A percentile compares a stretch with the other conserved stretches of the same genome.
Evolutionary conservation across 78 protist species (phyloP).

Genomic region (Trichosphaerium sp.): DNA sequence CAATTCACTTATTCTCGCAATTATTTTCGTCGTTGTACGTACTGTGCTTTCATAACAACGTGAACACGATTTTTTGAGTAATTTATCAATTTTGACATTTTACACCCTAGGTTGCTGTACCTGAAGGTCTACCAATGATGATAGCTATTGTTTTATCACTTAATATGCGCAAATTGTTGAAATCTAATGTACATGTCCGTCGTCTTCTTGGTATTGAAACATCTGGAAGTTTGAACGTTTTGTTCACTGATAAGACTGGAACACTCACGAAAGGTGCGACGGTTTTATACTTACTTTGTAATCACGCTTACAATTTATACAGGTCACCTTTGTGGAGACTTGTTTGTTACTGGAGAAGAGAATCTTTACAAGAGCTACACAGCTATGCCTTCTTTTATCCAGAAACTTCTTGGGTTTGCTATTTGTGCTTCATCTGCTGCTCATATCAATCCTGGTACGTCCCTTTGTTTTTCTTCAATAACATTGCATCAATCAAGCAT

Average conservation of each 20-base stretch:
- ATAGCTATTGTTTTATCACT: constrained; percentile 55
- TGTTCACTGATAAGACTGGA: constrained; percentile 62
- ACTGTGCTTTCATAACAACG: too few relatives aligned
- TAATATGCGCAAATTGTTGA: constrained; percentile 51
- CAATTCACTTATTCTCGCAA: constrained; percentile 47
- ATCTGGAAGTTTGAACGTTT: constrained; percentile 45
- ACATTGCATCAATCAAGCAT: too few relatives aligned
- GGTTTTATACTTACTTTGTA: background rate
- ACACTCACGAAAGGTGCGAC: constrained; percentile 50
- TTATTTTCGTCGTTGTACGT: constrained; percentile 60
- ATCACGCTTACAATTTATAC: too few relatives aligned
- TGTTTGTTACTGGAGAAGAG: too few relatives aligned
- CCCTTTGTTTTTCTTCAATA: too few relatives aligned
- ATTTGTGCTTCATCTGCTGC: too few relatives aligned
- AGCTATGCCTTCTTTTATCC: too few relatives aligned
- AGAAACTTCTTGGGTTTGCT: too few relatives aligned
- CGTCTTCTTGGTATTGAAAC: constrained; percentile 57
- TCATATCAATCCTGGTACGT: too few relatives aligned
- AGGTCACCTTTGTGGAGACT: too few relatives aligned
- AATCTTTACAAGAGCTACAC: too few relatives aligned
- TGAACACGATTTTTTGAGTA: too few relatives aligned
- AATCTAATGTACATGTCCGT: constrained; percentile 59
- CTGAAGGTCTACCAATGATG: constrained; percentile 62
- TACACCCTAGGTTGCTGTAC: background rate
- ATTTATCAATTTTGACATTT: background rate